Conservation (phyloP, 768 basidiomycete species). For the Gloeostereum incarnatum region DNA sequence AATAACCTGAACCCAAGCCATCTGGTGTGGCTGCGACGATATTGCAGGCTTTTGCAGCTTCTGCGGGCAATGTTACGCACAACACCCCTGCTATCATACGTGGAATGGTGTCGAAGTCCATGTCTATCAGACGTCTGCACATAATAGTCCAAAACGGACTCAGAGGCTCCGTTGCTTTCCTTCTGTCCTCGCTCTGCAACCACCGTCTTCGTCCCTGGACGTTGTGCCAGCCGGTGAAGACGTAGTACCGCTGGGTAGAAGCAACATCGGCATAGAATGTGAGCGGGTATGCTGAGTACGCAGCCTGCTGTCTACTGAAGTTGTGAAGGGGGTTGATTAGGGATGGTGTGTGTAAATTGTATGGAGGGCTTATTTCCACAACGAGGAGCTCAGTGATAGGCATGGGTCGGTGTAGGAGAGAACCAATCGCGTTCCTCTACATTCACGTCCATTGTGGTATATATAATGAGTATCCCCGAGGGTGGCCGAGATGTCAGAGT, state of each 20-base stretch:
- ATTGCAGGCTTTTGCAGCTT: too few relatives aligned
- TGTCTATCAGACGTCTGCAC: neutral
- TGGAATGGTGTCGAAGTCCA: conserved; percentile 3
- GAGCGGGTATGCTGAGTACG: conserved; percentile 1
- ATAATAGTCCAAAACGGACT: neutral
- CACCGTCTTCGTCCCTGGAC: neutral
- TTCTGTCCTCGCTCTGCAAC: neutral
- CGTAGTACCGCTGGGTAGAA: neutral
- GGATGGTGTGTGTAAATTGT: neutral
- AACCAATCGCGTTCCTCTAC: too few relatives aligned
- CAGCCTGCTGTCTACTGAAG: neutral
- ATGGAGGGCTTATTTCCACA: neutral
- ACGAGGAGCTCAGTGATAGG: neutral
- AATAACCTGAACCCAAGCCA: too few relatives aligned
- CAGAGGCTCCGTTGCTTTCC: neutral
- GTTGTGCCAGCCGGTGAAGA: conserved; percentile 1
- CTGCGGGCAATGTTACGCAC: too few relatives aligned
- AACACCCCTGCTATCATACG: neutral
- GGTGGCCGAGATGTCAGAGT: too few relatives aligned
- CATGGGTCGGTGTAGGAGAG: neutral
- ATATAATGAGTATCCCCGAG: too few relatives aligned
- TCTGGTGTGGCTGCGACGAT: too few relatives aligned
- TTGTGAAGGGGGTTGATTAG: neutral
- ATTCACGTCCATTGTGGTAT: too few relatives aligned
- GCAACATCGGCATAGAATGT: conserved; percentile 1